Percentiles rank a stretch among this genome's conserved stretches.
Conservation (phyloP, 2,329 filamentous ascomycete genomes). For the Fusarium abutilonis region DNA sequence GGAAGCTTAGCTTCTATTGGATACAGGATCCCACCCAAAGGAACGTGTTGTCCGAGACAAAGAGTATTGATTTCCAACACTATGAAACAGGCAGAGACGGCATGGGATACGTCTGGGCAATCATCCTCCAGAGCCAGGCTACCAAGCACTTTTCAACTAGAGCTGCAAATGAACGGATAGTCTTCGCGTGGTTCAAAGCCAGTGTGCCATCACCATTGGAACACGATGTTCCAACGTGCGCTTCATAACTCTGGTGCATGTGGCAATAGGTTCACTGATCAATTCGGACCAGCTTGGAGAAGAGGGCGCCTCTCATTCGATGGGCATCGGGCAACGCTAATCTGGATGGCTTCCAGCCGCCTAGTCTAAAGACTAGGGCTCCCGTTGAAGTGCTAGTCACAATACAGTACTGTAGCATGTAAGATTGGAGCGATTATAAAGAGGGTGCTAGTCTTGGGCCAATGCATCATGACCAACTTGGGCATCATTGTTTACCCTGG, state of each 20-base stretch:
- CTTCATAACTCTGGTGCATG: slow-evolving; percentile 13
- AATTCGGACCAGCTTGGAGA: slow-evolving; percentile 11
- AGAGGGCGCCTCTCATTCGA: slow-evolving; percentile 14
- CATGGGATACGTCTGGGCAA: background rate
- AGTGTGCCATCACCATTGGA: slow-evolving; percentile 6
- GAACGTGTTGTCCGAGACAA: background rate
- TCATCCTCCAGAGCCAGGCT: background rate
- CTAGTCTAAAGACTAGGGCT: slow-evolving; percentile 8
- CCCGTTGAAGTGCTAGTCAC: slow-evolving; percentile 8
- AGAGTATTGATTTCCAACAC: background rate
- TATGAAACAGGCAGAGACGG: background rate
- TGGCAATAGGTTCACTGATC: slow-evolving; percentile 25
- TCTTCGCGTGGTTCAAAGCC: slow-evolving; percentile 9
- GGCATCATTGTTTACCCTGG: slow-evolving; percentile 30
- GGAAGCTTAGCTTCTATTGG: background rate
- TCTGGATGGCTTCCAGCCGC: slow-evolving; percentile 28
- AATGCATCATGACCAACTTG: slow-evolving; percentile 34
- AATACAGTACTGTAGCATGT: background rate
- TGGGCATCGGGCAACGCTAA: slow-evolving; percentile 25
- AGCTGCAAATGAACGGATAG: slow-evolving; percentile 20
- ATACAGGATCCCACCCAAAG: no score
- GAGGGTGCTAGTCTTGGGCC: slow-evolving; percentile 15
- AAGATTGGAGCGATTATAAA: slow-evolving; percentile 13
- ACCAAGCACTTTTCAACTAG: slow-evolving; percentile 4
- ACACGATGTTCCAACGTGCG: slow-evolving; percentile 18